phyloP scores from a whole-genome alignment of 805 yeast genomes.

The Ogataea nonfermentans region DNA sequence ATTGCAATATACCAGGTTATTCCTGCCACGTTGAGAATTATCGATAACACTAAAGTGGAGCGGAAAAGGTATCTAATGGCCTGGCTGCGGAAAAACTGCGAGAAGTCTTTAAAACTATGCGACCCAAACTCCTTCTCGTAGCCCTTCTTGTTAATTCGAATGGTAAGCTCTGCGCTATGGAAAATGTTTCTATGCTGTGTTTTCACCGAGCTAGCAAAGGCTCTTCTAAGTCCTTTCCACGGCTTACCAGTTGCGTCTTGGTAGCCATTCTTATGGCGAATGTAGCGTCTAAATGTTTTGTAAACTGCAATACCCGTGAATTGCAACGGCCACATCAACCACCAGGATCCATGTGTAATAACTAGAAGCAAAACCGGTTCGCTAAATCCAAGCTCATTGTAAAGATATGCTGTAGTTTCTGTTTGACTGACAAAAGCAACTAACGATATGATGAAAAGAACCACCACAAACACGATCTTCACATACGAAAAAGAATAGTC shows the following conservation, averaged over 20 bases:
- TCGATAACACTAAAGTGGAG: constrained; percentile 45
- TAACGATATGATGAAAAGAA: constrained; percentile 48
- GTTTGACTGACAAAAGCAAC: constrained; percentile 75
- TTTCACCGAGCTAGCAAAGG: constrained; percentile 37
- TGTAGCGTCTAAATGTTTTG: constrained; percentile 39
- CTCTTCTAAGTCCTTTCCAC: constrained; percentile 33
- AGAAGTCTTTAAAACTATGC: constrained; percentile 27
- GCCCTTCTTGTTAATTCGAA: constrained; percentile 26
- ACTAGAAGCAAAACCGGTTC: constrained; percentile 69
- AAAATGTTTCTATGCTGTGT: constrained; percentile 43
- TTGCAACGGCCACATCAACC: constrained; percentile 70
- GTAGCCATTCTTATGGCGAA: constrained; percentile 19
- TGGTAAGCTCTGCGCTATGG: constrained; percentile 37
- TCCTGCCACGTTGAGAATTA: constrained; percentile 72
- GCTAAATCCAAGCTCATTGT: constrained; percentile 49
- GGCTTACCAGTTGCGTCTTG: constrained; percentile 21
- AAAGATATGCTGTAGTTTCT: constrained; percentile 71
- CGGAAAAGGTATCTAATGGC: constrained; percentile 48
- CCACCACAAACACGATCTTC: constrained; percentile 44
- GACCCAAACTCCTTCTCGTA: constrained; percentile 35
- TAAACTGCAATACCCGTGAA: constrained; percentile 45
- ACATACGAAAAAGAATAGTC: constrained; percentile 30
- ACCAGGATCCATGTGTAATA: constrained; percentile 79
- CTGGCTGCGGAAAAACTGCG: constrained; percentile 40
- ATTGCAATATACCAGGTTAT: constrained; percentile 84